Base-by-base conservation (phyloP, 768 basidiomycete genomes). In the Chalciporus chontae region DNA sequence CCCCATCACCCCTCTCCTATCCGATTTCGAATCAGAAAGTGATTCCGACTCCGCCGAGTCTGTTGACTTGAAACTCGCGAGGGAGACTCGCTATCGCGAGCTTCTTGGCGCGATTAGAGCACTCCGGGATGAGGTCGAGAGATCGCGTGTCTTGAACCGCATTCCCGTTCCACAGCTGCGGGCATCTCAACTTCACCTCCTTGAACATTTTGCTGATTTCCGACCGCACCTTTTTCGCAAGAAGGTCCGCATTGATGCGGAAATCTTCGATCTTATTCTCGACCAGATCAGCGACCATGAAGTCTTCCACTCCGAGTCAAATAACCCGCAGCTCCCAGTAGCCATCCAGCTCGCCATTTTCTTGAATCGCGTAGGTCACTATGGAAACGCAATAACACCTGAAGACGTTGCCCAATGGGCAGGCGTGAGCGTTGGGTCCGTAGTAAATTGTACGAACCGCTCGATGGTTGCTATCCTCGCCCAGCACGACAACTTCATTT, bases 341-440 rank as follows among this genome's bases (percentile, higher is more conserved):
- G 53, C 60, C 8, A 47, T 55, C 3, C 71, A 71, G 46, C 51
- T 19, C 45, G 63, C 19, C 61, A 70, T 17, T 67, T 74, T 55
- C 21, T 44, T 26, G 53, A 58, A 10, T 45, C 42, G 54, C 7
- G 51, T 58, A 29, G 65, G 69, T 1, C 65, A 70, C 15, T 54
- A 60, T 48, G 62, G 69, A 14, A 72, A 71, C 52, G 40, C 37
- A 2, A 3, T 18, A 1, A 3, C 43, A 1, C 9, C 17, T 0
- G 24, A 48, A n/a, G 37, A 56, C 10, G 5, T 58, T 1, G 34
- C 36, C 0, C 43, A 58, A 13, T 56, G 55, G 55, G 55, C 52
- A 13, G 51, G 43, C 2, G 15, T 55, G 1, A 44, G 47, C 6
- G 11, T 51, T 2, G 48, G 43, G 0, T 24, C 42, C 0, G 40